Evolutionary conservation across 805 yeast species (phyloP), one percentile per base, ranked within the genome.

Genomic region (Saccharomycopsis malanga): DNA sequence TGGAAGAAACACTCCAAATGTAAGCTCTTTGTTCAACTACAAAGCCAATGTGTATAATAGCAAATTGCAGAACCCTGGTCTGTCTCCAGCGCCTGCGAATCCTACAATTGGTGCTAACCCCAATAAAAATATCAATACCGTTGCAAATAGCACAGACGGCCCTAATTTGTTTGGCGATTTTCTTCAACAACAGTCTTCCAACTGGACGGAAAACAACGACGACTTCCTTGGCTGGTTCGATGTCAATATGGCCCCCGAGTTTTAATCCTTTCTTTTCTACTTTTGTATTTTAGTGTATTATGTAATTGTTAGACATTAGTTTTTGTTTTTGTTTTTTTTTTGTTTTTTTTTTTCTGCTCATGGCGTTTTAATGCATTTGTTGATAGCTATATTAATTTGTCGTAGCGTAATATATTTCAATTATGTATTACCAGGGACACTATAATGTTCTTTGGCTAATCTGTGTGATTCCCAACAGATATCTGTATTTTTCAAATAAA

Each of bases 141-240:
- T 18, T 29, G 22, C 36, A 17, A 27, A 49, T 20, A 27, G 58
- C 49, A 58, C 58, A 15, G 65, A 56, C 50, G 70, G 61, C 45
- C 30, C 46, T 3, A 49, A 57, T 24, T 53, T 56, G 42, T 63
- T 79, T 57, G 80, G 82, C 56, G 70, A 71, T 17, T 83, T 84
- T 55, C 79, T 84, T 64, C 87, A 83, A 60, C 87, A 83, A 61
- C 93, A 85, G 56, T 83, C 88, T 23, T 78, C 81, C 29, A 89
- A 87, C 25, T 87, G 95, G 95, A 74, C 81, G 60, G 88, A 86
- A 58, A 81, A 79, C 27, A 86, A 80, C 39, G 97, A 89, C 59
- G 97, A 89, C 60, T 83, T 89, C 58, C 67, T 89, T 40, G 97
- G 97, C 10, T 89, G 96, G 96, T 84, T 89, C 69, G 95, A 87